Percentiles rank a stretch among this genome's conserved stretches.
Evolutionary conservation across 192 early-diverging fungal species (phyloP).

Genomic region (Spinellus fusiger): DNA sequence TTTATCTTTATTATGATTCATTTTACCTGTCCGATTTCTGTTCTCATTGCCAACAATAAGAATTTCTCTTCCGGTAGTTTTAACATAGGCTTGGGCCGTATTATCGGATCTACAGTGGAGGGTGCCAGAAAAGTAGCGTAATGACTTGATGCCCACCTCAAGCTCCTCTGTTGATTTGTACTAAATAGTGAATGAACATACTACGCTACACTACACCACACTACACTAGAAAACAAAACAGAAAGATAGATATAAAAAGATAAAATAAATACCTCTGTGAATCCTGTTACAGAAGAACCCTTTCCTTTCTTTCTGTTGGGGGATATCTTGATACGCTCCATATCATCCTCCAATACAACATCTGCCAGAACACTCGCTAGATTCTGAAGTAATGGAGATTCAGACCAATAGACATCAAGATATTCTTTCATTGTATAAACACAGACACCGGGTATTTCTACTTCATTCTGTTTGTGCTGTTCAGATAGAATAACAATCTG

Average conservation of each 20-base stretch:
- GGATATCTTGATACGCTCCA: constrained; percentile 16
- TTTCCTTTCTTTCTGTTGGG: neutral
- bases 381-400: constrained; percentile 35
- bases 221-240: no score
- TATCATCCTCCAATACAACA: constrained; percentile 48
- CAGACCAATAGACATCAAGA: constrained; percentile 30
- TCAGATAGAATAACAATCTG: constrained; percentile 47
- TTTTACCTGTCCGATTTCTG: constrained; percentile 42
- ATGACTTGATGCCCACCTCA: constrained; percentile 48
- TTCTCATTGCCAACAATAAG: constrained; percentile 53
- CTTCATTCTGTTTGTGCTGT: neutral
- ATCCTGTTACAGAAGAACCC: constrained; percentile 16
- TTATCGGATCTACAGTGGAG: constrained; percentile 35
- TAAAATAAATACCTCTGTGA: constrained; percentile 22
- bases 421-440: constrained; percentile 39
- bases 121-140: constrained; percentile 38
- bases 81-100: constrained; percentile 43
- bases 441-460: constrained; percentile 19
- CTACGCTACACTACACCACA: neutral
- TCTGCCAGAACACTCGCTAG: constrained; percentile 43
- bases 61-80: constrained; percentile 40
- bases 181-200: constrained; percentile 14
- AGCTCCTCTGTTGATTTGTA: constrained; percentile 44
- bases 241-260: neutral
- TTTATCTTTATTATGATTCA: neutral